These are phyloP conservation scores for Acer saccharum DNA, from an alignment of 345 rosid genomes.

Conservation along the genomic window DNA sequence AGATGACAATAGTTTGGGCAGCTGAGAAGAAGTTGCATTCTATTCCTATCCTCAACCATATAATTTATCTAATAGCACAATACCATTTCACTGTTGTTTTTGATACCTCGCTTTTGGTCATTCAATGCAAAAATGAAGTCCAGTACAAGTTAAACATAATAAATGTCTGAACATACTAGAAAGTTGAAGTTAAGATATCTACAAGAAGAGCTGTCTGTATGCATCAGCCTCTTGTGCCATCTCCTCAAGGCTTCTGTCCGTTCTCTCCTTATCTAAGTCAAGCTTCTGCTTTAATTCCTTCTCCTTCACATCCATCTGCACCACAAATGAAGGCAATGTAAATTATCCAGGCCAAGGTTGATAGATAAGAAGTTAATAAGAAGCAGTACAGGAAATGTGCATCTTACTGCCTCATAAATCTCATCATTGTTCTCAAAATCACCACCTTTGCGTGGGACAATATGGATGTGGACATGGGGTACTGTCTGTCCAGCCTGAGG, in stretches of 20 bases:
- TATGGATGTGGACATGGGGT: slow-evolving; percentile 89
- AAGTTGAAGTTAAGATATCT: background rate
- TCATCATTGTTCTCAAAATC: slow-evolving; percentile 95
- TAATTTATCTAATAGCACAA: background rate
- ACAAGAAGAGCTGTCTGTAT: slow-evolving; percentile 51
- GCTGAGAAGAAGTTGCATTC: background rate
- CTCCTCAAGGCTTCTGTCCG: slow-evolving; percentile 72
- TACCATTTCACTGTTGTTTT: background rate
- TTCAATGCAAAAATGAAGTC: background rate
- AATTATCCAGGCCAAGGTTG: slow-evolving; percentile 7
- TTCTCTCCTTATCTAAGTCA: slow-evolving; percentile 77
- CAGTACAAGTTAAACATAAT: background rate
- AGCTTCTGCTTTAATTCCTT: slow-evolving; percentile 71
- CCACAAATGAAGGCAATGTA: background rate
- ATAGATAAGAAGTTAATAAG: background rate
- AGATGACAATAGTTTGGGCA: background rate
- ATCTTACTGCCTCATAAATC: slow-evolving; percentile 81
- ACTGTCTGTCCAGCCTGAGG: slow-evolving; percentile 95
- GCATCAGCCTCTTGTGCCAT: slow-evolving; percentile 75
- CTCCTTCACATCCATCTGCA: slow-evolving; percentile 73
- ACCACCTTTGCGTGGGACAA: slow-evolving; percentile 76
- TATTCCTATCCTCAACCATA: background rate
- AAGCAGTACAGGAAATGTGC: slow-evolving; percentile 5
- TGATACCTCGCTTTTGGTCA: background rate
- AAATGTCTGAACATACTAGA: background rate